Base-by-base conservation (phyloP, 805 yeast genomes). In the Kodamaea nitidulidarum region DNA sequence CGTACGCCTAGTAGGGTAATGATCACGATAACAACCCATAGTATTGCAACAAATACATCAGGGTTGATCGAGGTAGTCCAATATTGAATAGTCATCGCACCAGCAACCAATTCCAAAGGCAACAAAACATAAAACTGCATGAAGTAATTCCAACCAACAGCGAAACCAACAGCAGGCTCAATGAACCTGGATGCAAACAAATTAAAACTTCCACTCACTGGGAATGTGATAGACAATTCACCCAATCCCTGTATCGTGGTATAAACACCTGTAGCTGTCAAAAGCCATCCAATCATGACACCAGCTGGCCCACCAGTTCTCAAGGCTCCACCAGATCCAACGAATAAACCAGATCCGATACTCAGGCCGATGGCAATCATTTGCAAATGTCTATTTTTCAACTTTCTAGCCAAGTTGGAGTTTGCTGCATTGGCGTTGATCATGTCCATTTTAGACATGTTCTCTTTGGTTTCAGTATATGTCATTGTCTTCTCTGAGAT, bases 321-420 rank as follows among this genome's bases (percentile, higher is more conserved):
- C 38, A 69, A 53, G 2, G 67, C 67, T 25, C 62, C 58, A 37
- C 78, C 78, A 26, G 71, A 58, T 21, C 75, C 74, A 22, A 69
- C 63, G 51, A 73, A 71, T 36, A 73, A 58, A 35, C 78, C 79
- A n/a, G 86, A 79, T 46, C 88, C 87, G 46, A 81, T 78, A 44
- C 81, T 73, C 50, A 86, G 85, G 45, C 85, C 88, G 39, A 81
- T 71, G 27, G 87, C 81, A 44, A 80, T 76, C 80, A 80, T 75
- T 56, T 78, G 83, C 40, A 75, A 63, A 41, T 75, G 78, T 54
- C 80, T 63, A 32, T 64, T 31, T 44, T 66, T 65, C 42, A 75
- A 60, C 25, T 70, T 66, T 47, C 76, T 58, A 22, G 44, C 33
- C 17, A 46, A 41, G 35, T 39, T 44, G 12, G 50, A 44, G 42